Percentiles rank a stretch among this genome's conserved stretches.
These are phyloP conservation scores for Osmanthus fragrans DNA, from an alignment of 257 asterid species.

Conservation along the genomic window DNA sequence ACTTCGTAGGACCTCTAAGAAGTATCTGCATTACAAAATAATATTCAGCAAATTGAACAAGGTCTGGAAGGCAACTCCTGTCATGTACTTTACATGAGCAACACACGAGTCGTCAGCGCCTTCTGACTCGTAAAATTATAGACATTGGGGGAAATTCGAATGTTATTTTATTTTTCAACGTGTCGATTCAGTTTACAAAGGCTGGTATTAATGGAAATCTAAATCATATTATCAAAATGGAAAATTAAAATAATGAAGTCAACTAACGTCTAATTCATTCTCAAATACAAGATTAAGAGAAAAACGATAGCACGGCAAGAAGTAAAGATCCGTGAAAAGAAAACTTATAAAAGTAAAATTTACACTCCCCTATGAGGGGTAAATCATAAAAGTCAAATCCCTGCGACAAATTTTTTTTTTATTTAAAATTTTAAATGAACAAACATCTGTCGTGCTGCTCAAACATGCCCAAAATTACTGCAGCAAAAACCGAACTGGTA, in stretches of 20 bases:
- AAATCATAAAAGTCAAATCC: neutral
- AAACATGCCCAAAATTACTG: neutral
- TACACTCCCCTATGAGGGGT: neutral
- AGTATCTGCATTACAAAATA: conserved; percentile 25
- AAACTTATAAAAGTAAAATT: neutral
- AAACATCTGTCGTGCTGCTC: neutral
- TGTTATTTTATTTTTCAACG: neutral
- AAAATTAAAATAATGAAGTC: too few species aligned
- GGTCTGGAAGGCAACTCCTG: neutral
- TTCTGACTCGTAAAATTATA: too few species aligned
- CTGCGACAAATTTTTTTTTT: neutral
- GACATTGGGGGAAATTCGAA: too few species aligned
- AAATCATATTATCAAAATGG: neutral
- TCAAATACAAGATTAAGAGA: neutral
- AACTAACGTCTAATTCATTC: neutral
- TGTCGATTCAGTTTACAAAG: too few species aligned
- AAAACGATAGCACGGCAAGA: neutral
- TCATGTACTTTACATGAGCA: neutral
- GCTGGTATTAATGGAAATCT: neutral
- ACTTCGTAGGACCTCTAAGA: conserved; percentile 39
- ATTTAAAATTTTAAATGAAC: too few species aligned
- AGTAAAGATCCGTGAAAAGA: neutral
- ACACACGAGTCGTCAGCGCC: too few species aligned
- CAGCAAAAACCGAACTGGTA: neutral
- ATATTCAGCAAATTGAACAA: neutral